Base-by-base conservation (phyloP, 176 grass and related monocot species). In the Microstegium vimineum region DNA sequence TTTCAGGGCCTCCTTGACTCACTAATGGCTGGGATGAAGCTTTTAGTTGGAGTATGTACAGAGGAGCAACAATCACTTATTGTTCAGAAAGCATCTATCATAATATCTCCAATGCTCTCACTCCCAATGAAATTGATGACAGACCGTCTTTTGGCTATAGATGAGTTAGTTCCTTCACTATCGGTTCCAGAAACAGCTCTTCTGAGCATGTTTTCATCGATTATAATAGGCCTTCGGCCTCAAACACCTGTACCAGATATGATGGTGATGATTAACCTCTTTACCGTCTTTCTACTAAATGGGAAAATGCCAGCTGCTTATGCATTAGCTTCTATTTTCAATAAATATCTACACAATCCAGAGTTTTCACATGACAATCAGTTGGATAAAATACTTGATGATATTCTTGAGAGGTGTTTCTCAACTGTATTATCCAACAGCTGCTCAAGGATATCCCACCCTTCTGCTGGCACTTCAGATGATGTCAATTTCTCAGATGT, bases 251-350 rank as follows among this genome's bases (percentile, higher is more conserved):
- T 88, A 23, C 81, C 84, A 82, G 76, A 92, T 90, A 87, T 87
- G 72, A 81, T 87, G 51, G 56, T 82, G 74, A 11, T 90, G 42
- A 82, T 85, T 72, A 89, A 88, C 56, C 66, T 98, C 40, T 91
- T 98, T 90, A 80, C 79, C 1, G 34, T 83, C 23, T 92, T 93
- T 40, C 75, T 98, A 79, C 84, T 90, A 27, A 86, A 86, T 67
- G 95, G 95, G 54, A 81, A 98, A 67, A 43, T 86, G 41, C 75
- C 92, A 93, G 86, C 95, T 85, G 86, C 92, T 71, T 91, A 94
- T 79, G 92, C 95, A 46, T 81, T 94, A 83, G 92, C 95, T 91
- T 98, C 92, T 40, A 84, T 94, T 65, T 77, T 94, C 67, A 98
- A 98, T 74, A 98, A 98, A 74, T 89, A 84, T 76, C 78, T 88